Evolutionary conservation across 1,139 yeast genomes (phyloP).

Genomic region (Blastobotrys arbuscula): DNA sequence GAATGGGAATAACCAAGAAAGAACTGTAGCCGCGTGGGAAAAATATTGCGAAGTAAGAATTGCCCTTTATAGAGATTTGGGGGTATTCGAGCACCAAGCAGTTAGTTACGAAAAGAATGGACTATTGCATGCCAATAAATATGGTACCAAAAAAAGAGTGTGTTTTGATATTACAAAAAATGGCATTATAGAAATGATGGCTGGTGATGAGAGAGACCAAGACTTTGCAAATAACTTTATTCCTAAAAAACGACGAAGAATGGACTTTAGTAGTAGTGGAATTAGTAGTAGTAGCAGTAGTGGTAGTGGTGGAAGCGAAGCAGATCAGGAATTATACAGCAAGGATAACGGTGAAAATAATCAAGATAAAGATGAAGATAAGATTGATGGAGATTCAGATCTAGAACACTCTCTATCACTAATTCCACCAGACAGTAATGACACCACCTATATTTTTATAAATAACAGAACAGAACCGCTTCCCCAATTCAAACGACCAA

Average conservation of each 20-base stretch:
- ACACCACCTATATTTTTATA: not conserved
- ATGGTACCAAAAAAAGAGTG: not conserved
- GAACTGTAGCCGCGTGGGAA: conserved; percentile 13
- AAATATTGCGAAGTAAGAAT: conserved; percentile 14
- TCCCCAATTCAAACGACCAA: not conserved
- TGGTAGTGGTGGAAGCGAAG: not conserved
- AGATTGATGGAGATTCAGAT: not conserved
- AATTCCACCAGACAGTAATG: not conserved
- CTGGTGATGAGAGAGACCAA: not conserved
- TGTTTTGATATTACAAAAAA: conserved; percentile 1
- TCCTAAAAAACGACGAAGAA: not conserved
- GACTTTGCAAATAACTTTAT: not conserved
- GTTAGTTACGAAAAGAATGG: not conserved
- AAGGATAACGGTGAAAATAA: not conserved
- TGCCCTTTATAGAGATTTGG: conserved; percentile 16
- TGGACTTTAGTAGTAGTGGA: not conserved
- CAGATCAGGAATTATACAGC: no score
- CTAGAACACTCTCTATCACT: no score
- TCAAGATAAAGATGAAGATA: not conserved
- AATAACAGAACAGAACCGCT: not conserved
- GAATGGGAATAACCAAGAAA: conserved; percentile 10
- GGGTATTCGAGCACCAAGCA: not conserved
- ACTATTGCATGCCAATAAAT: not conserved
- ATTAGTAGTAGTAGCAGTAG: not conserved
- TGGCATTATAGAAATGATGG: not conserved